Evolutionary conservation across 2,329 filamentous ascomycete genomes (phyloP).

Genomic region (Aspergillus amoenus): DNA sequence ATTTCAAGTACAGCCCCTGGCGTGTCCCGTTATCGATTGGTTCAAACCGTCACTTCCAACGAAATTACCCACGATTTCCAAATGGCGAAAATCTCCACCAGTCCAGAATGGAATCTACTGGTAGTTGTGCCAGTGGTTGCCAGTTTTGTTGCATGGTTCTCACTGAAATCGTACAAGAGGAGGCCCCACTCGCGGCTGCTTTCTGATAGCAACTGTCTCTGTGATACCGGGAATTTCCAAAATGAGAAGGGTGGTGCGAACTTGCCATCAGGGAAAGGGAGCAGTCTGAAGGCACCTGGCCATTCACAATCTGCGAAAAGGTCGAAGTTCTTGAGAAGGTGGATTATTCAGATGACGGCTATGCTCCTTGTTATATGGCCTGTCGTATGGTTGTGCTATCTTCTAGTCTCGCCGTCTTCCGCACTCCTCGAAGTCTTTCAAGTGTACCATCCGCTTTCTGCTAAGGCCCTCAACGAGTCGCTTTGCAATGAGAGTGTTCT

Average conservation of each 20-base stretch:
- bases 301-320: neutral
- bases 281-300: neutral
- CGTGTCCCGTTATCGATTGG: neutral
- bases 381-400: conserved; percentile 4
- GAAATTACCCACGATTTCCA: too few relatives aligned
- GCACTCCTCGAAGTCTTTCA: conserved; percentile 63
- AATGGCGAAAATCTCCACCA: neutral
- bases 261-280: neutral
- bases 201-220: neutral
- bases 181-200: neutral
- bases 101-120: neutral
- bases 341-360: neutral
- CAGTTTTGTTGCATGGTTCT: neutral
- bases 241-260: neutral
- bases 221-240: neutral
- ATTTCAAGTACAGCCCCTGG: neutral
- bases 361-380: conserved; percentile 1
- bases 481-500: conserved; percentile 41
- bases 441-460: conserved; percentile 63
- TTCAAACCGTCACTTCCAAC: neutral
- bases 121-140: neutral
- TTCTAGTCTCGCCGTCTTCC: neutral
- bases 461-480: conserved; percentile 40
- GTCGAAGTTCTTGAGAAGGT: neutral
- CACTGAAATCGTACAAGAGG: neutral